Conservation (phyloP, 495 filamentous ascomycete genomes). For the Penicillium angulare region DNA sequence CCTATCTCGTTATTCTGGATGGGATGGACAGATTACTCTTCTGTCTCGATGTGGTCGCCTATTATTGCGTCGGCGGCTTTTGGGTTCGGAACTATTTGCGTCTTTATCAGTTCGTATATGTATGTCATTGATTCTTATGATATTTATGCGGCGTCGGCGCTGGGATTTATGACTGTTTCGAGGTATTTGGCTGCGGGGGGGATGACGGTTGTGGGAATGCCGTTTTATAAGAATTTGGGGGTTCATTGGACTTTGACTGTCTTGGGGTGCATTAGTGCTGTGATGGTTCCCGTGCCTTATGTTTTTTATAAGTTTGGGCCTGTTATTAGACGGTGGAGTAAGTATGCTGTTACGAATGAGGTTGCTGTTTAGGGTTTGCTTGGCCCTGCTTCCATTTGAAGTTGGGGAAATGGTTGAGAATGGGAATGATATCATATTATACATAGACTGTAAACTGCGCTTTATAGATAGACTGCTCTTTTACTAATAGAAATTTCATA, state of each 20-base stretch:
- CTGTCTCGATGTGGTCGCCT: constrained; percentile 55
- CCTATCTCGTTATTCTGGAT: constrained; percentile 63
- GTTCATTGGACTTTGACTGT: constrained; percentile 58
- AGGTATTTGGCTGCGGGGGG: constrained; percentile 52
- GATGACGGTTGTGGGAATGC: constrained; percentile 47
- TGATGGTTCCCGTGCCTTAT: constrained; percentile 55
- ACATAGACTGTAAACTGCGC: too few relatives aligned
- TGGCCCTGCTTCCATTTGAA: too few relatives aligned
- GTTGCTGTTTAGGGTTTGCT: constrained; percentile 5
- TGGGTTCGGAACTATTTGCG: constrained; percentile 52
- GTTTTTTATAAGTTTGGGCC: constrained; percentile 51
- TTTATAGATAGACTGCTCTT: too few relatives aligned
- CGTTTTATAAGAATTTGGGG: constrained; percentile 54
- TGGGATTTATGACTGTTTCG: constrained; percentile 50
- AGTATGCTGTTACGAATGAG: constrained; percentile 36
- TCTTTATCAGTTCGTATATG: constrained; percentile 53
- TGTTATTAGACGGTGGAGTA: constrained; percentile 44
- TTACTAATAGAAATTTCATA: too few relatives aligned
- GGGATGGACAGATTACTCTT: constrained; percentile 50
- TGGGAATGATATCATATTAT: neutral
- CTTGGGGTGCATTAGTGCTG: constrained; percentile 46
- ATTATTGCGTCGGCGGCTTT: constrained; percentile 49
- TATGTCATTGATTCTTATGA: constrained; percentile 59
- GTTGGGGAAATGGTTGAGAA: too few relatives aligned
- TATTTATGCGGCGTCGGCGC: constrained; percentile 39